Evolutionary conservation across 805 yeast species (phyloP).

Genomic region (Yamadazyma ubonensis): DNA sequence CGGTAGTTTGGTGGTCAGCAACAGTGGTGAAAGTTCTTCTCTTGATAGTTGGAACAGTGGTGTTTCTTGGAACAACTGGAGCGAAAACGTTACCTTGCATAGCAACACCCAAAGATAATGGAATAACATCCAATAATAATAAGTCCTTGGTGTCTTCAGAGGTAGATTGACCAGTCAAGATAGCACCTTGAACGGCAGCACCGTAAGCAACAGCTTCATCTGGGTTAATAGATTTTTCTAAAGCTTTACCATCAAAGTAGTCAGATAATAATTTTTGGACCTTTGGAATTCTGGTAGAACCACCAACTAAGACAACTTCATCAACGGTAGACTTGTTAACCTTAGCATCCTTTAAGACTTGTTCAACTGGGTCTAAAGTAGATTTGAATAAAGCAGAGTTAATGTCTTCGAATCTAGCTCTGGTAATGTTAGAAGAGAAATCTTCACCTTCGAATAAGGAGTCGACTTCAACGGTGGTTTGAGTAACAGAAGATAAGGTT

Average conservation of each 20-base stretch:
- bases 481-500: conserved; percentile 49
- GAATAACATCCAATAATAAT: conserved; percentile 50
- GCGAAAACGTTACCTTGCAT: conserved; percentile 53
- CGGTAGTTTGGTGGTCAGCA: conserved; percentile 51
- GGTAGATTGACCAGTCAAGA: conserved; percentile 50
- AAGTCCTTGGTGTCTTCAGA: conserved; percentile 50
- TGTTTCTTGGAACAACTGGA: conserved; percentile 52
- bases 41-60: conserved; percentile 51
- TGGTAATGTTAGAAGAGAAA: conserved; percentile 49
- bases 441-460: conserved; percentile 51
- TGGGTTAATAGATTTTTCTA: conserved; percentile 50
- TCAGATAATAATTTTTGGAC: conserved; percentile 50
- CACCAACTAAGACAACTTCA: conserved; percentile 51
- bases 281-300: conserved; percentile 54
- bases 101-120: conserved; percentile 51
- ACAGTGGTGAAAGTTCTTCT: conserved; percentile 53
- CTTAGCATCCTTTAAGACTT: conserved; percentile 49
- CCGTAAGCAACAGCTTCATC: conserved; percentile 54
- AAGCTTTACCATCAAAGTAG: conserved; percentile 51
- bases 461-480: conserved; percentile 50
- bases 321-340: conserved; percentile 41
- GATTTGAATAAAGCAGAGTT: conserved; percentile 51
- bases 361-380: conserved; percentile 51
- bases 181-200: conserved; percentile 53
- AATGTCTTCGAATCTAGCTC: conserved; percentile 52